Evolutionary conservation across 176 grass and related monocot genomes (phyloP).

Genomic region (Thalia dealbata): DNA sequence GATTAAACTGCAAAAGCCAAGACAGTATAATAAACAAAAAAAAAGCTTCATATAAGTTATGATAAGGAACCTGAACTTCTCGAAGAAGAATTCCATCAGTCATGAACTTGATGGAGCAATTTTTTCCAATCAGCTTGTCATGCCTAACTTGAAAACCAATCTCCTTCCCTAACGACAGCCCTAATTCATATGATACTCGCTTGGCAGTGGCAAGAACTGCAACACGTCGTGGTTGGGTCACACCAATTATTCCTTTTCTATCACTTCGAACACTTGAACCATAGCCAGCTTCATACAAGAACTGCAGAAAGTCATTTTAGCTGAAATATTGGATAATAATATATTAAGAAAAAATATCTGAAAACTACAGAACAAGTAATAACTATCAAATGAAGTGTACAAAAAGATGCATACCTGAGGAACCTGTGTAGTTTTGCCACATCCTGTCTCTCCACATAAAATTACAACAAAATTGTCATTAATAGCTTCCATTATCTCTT

Average conservation of each 20-base stretch:
- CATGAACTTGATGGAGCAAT: slow-evolving; percentile 96
- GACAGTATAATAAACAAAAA: not conserved
- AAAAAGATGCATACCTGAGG: slow-evolving; percentile 46
- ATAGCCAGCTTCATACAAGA: slow-evolving; percentile 93
- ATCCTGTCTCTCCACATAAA: slow-evolving; percentile 94
- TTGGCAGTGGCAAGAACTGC: slow-evolving; percentile 87
- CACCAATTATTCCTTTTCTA: slow-evolving; percentile 84
- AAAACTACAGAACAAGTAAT: not conserved
- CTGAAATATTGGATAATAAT: slow-evolving; percentile 17
- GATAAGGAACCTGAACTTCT: slow-evolving; percentile 57
- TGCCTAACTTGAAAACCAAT: slow-evolving; percentile 99
- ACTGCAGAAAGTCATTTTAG: slow-evolving; percentile 28
- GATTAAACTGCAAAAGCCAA: not conserved
- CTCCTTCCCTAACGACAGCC: slow-evolving; percentile 66
- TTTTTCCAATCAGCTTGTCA: slow-evolving; percentile 68
- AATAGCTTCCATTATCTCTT: slow-evolving; percentile 99
- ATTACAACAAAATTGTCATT: slow-evolving; percentile 86
- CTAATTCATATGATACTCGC: slow-evolving; percentile 81
- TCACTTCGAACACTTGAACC: slow-evolving; percentile 64
- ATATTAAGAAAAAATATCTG: not conserved
- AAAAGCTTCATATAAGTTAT: not conserved
- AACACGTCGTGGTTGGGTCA: slow-evolving; percentile 93
- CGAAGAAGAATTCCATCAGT: slow-evolving; percentile 97
- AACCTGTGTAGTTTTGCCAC: slow-evolving; percentile 95
- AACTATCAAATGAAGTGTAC: not conserved